phyloP scores from a whole-genome alignment of 371 early-diverging fungal genomes.

The Mortierella sp. region DNA sequence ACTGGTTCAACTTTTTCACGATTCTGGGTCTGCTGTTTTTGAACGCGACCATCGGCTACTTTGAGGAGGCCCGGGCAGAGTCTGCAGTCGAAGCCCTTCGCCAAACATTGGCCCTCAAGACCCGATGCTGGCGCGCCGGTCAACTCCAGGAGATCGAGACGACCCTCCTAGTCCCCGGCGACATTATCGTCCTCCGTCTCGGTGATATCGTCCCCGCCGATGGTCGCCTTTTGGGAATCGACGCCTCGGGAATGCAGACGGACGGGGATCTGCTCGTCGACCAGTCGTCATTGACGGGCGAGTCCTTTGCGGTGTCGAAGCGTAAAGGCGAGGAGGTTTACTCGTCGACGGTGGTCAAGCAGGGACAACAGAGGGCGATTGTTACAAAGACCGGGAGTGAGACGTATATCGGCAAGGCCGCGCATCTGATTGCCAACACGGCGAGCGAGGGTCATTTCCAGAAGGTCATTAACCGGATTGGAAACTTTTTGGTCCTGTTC shows the following conservation, averaged over 20 bases:
- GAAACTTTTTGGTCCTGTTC: conserved; percentile 59
- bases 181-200: conserved; percentile 88
- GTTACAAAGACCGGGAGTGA: conserved; percentile 90
- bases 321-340: conserved; percentile 84
- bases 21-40: conserved; percentile 83
- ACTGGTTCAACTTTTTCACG: conserved; percentile 87
- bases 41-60: conserved; percentile 92
- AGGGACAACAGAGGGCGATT: conserved; percentile 90
- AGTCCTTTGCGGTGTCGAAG: conserved; percentile 88
- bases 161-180: conserved; percentile 84
- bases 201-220: conserved; percentile 98
- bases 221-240: conserved; percentile 86
- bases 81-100: conserved; percentile 91
- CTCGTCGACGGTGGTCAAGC: conserved; percentile 91
- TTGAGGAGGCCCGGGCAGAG: conserved; percentile 92
- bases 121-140: conserved; percentile 84
- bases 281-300: conserved; percentile 96
- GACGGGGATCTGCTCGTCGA: conserved; percentile 89
- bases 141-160: conserved; percentile 84
- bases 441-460: conserved; percentile 91
- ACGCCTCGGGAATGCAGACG: conserved; percentile 82
- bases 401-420: conserved; percentile 95
- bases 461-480: conserved; percentile 55
- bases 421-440: conserved; percentile 84
- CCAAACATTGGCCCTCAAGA: conserved; percentile 88